Evolutionary conservation across 345 rosid genomes (phyloP).

Genomic region (Syzygium aromaticum): DNA sequence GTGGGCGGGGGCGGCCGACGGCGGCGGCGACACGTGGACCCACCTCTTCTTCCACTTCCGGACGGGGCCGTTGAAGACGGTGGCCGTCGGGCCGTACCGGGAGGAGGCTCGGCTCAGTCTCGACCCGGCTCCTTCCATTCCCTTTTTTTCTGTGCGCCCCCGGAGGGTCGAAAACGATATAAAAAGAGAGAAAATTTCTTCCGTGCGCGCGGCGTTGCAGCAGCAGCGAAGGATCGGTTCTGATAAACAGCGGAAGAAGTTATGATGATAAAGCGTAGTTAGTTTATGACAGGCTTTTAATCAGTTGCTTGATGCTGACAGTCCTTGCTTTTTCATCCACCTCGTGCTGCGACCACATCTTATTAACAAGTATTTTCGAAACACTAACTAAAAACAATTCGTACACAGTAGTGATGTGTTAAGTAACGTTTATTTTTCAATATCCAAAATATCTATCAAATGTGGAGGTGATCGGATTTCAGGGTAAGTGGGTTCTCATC

Average conservation of each 20-base stretch:
- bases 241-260: background rate
- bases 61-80: slow-evolving; percentile 84
- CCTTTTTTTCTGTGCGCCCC: background rate
- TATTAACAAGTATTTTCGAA: background rate
- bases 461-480: fast-evolving
- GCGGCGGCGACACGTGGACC: slow-evolving; percentile 66
- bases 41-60: slow-evolving; percentile 98
- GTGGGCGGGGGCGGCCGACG: slow-evolving; percentile 13
- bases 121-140: slow-evolving; percentile 87
- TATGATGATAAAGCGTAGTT: background rate
- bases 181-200: background rate
- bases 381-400: background rate
- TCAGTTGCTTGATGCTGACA: background rate
- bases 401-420: background rate
- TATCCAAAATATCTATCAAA: no score
- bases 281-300: background rate
- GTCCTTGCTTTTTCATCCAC: background rate
- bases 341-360: background rate
- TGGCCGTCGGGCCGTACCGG: slow-evolving; percentile 57
- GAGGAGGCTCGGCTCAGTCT: slow-evolving; percentile 79
- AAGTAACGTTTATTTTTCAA: fast-evolving
- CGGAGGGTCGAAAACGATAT: background rate
- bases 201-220: background rate
- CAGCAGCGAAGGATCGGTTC: background rate
- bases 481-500: fast-evolving